Evolutionary conservation across 495 filamentous ascomycete species (phyloP).

Genomic region (Astrocystis sublimbata): DNA sequence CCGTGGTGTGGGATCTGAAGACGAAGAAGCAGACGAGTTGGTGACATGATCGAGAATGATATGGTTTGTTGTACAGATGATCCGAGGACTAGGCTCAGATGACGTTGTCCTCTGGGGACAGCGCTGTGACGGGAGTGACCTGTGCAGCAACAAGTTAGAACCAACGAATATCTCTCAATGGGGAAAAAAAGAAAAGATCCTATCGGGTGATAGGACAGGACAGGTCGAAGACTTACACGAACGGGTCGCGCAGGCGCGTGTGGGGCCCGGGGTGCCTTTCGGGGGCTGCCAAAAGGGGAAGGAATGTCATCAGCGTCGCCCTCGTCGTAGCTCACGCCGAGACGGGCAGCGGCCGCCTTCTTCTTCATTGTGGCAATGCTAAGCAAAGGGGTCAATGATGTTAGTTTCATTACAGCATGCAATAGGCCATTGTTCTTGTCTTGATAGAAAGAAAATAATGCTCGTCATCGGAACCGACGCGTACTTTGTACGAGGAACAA

Average conservation of each 20-base stretch:
- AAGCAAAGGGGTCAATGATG: slow-evolving; percentile 9
- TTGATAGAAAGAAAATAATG: background rate
- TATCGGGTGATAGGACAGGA: no score
- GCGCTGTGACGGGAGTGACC: slow-evolving; percentile 23
- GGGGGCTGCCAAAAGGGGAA: slow-evolving; percentile 26
- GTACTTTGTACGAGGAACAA: background rate
- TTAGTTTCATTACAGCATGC: slow-evolving; percentile 8
- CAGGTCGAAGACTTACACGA: slow-evolving; percentile 28
- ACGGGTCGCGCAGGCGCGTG: slow-evolving; percentile 18
- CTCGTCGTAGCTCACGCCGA: slow-evolving; percentile 33
- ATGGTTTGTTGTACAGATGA: background rate
- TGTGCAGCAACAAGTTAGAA: slow-evolving; percentile 9
- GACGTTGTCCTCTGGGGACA: slow-evolving; percentile 24
- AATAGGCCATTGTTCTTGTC: background rate
- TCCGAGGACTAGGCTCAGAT: slow-evolving; percentile 15
- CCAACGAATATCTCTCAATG: no score
- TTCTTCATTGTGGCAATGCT: slow-evolving; percentile 43
- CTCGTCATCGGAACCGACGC: background rate
- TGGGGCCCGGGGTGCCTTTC: slow-evolving; percentile 27
- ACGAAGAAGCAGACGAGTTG: no score
- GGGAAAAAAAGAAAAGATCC: no score
- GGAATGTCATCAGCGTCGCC: slow-evolving; percentile 8
- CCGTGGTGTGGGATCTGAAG: no score
- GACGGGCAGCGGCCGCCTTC: slow-evolving; percentile 41
- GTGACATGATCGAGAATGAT: background rate